phyloP scores from a whole-genome alignment of 2,329 filamentous ascomycete species.

The Calonectria hawksworthii region DNA sequence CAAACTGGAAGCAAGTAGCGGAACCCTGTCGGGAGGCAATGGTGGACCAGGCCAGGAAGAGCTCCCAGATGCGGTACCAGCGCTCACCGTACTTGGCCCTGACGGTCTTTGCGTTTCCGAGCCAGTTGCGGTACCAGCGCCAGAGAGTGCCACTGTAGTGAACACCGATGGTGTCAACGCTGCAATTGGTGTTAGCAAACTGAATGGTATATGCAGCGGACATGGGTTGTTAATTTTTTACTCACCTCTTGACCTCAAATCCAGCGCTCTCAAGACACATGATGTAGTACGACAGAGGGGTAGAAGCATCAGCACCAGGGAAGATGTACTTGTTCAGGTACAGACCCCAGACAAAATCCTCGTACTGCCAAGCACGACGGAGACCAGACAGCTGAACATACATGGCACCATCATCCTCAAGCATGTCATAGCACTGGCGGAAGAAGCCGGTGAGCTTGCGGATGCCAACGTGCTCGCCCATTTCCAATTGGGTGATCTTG shows the following conservation, averaged over 20 bases:
- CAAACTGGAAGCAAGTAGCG: conserved; percentile 91
- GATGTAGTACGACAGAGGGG: conserved; percentile 89
- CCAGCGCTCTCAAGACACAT: conserved; percentile 81
- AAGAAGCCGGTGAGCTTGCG: conserved; percentile 87
- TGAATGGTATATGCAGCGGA: too few relatives aligned
- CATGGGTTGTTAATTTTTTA: background rate
- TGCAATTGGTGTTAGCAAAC: conserved; percentile 54
- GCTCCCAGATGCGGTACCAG: conserved; percentile 98
- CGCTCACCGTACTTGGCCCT: conserved; percentile 93
- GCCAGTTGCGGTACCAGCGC: conserved; percentile 99
- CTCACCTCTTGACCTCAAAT: conserved; percentile 77
- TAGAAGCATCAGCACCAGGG: conserved; percentile 95
- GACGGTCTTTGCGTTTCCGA: conserved; percentile 92
- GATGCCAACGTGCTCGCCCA: conserved; percentile 98
- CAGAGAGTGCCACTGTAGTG: conserved; percentile 97
- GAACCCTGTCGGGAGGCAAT: conserved; percentile 88
- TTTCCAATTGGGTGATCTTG: conserved; percentile 97
- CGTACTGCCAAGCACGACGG: conserved; percentile 95
- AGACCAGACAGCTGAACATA: conserved; percentile 96
- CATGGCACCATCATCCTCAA: conserved; percentile 95
- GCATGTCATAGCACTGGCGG: conserved; percentile 91
- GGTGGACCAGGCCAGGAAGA: conserved; percentile 88
- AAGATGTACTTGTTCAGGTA: conserved; percentile 99
- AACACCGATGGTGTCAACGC: conserved; percentile 90
- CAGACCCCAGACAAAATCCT: conserved; percentile 96